These are phyloP conservation scores for Quercus rubra DNA, from an alignment of 306 rosid genomes.

Conservation along the genomic window DNA sequence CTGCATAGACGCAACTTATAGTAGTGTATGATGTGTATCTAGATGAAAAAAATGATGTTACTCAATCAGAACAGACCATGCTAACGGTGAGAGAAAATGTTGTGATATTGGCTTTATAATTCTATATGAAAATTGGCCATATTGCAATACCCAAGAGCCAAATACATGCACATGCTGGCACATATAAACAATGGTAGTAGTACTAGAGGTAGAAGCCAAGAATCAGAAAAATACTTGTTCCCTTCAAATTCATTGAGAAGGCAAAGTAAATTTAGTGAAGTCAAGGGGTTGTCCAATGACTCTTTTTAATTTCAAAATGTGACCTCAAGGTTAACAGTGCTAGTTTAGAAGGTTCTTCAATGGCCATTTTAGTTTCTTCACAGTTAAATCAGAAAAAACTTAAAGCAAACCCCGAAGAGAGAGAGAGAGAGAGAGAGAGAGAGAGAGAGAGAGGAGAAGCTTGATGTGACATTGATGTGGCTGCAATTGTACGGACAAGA, in stretches of 20 bases:
- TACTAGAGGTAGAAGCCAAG: not conserved
- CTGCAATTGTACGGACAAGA: slow-evolving; percentile 15
- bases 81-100: too few relatives aligned
- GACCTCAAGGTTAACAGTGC: not conserved
- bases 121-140: not conserved
- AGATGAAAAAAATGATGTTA: too few relatives aligned
- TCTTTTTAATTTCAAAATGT: not conserved
- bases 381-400: too few relatives aligned
- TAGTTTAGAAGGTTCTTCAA: not conserved
- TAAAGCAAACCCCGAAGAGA: too few relatives aligned
- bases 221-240: not conserved
- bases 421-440: not conserved
- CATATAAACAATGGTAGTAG: not conserved
- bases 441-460: not conserved
- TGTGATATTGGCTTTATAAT: too few relatives aligned
- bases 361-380: not conserved
- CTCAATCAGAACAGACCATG: too few relatives aligned
- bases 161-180: not conserved
- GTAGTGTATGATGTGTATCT: too few relatives aligned
- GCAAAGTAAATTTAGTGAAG: not conserved
- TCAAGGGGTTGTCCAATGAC: not conserved
- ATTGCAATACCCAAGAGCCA: not conserved
- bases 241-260: not conserved
- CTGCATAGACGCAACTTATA: too few relatives aligned
- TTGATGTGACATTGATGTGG: slow-evolving; percentile 27